Evolutionary conservation across 1,284 basidiomycete genomes (phyloP), one percentile per base, ranked within the genome.

Genomic region (Leccinum pallidistipes): DNA sequence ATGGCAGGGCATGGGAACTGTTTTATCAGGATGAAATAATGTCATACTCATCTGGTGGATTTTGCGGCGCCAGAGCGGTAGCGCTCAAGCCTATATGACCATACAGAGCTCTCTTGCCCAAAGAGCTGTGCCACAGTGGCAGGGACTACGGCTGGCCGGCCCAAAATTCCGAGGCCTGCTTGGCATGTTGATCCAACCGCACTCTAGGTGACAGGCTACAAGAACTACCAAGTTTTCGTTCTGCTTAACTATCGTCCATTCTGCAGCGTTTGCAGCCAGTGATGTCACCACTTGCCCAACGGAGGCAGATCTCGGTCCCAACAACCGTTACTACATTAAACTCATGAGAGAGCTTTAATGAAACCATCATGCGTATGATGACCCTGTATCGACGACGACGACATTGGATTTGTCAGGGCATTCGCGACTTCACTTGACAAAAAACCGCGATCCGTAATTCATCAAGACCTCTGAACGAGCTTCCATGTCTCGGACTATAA

Each of bases 391-490:
- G 38, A 8, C 16, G 38, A 9, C 38, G 16, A 18, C 38, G 16
- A 18, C n/a, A n/a, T 6, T 6, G n/a, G 5, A 3, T n/a, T 43
- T 12, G 16, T 21, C 18, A 12, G 34, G 38, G 31, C 24, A 27
- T 49, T n/a, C 24, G 3, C 7, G 40, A 38, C 18, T 52, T 65
- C 58, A 64, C 53, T 63, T 51, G 36, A 59, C 43, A 66, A 80
- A 83, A 68, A 83, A 87, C 0, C 64, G 56, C 0, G 73, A 61
- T 0, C 86, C 86, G 64, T 87, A 87, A 63, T 83, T 67, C 43
- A 87, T 76, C 49, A 83, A 65, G 2, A 87, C 62, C 64, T 87
- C 84, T 31, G 77, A 71, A 3, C 77, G 81, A 27, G 69, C 65
- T 43, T 75, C 68, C 21, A 83, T 73, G 11, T 68, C 62, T 56